These are phyloP conservation scores for Penicillium desertorum DNA, from an alignment of 495 filamentous ascomycete genomes.

Conservation along the genomic window DNA sequence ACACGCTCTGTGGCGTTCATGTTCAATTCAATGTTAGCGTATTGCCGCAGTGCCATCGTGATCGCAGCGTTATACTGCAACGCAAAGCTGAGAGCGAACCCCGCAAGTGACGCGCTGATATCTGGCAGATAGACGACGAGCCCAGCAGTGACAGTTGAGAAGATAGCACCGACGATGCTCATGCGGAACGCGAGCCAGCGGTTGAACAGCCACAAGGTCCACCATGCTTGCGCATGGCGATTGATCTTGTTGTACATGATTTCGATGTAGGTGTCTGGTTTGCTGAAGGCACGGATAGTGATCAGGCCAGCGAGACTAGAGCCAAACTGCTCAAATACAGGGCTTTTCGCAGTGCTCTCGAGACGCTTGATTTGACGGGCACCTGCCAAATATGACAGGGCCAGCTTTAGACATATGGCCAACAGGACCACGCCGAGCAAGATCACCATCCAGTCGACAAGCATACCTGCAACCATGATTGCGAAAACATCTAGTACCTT, in stretches of 20 bases:
- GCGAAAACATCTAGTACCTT: constrained; percentile 39
- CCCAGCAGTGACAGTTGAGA: constrained; percentile 61
- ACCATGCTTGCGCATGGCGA: constrained; percentile 58
- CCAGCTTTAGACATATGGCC: constrained; percentile 55
- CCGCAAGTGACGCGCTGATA: constrained; percentile 74
- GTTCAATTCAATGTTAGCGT: constrained; percentile 63
- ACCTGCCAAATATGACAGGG: constrained; percentile 60
- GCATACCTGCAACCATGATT: constrained; percentile 34
- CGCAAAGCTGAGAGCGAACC: constrained; percentile 69
- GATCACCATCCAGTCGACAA: constrained; percentile 36
- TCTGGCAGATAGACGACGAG: constrained; percentile 61
- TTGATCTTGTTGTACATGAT: constrained; percentile 68
- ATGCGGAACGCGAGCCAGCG: constrained; percentile 75
- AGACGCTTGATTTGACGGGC: constrained; percentile 76
- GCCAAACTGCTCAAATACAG: constrained; percentile 75
- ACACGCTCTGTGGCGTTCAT: constrained; percentile 87
- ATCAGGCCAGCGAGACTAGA: constrained; percentile 67
- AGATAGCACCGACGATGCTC: constrained; percentile 67
- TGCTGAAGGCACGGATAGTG: constrained; percentile 75
- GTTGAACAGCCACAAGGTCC: constrained; percentile 69
- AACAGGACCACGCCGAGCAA: constrained; percentile 27
- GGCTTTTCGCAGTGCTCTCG: constrained; percentile 69
- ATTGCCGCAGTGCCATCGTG: constrained; percentile 46
- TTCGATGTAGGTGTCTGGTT: constrained; percentile 59
- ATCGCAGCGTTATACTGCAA: constrained; percentile 54